phyloP scores from a whole-genome alignment of 371 early-diverging fungal species.

The Chytridiales sp. region DNA sequence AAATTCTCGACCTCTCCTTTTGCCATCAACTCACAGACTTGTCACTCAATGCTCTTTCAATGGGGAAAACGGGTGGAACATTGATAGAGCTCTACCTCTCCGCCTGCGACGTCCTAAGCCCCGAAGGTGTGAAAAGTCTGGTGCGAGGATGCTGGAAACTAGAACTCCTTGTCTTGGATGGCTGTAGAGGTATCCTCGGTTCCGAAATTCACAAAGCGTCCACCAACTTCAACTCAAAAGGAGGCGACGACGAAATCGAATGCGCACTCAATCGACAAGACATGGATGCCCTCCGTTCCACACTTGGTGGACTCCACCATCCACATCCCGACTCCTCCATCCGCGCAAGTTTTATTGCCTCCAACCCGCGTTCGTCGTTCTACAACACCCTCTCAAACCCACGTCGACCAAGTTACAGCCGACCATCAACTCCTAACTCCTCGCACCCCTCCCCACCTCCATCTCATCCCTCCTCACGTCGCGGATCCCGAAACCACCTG shows the following conservation, averaged over 20 bases:
- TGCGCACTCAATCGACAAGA: conserved; percentile 40
- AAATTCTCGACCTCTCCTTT: conserved; percentile 44
- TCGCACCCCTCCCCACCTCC: background rate
- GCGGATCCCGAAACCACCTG: background rate
- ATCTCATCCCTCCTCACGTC: background rate
- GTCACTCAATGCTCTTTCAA: conserved; percentile 36
- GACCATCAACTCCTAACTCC: conserved; percentile 18
- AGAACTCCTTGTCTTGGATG: conserved; percentile 46
- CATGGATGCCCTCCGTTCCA: no score
- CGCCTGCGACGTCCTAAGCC: no score
- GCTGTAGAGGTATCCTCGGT: conserved; percentile 41
- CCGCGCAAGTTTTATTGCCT: no score
- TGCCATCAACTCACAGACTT: conserved; percentile 49
- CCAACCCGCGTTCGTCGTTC: no score
- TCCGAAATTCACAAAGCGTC: no score
- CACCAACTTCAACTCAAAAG: conserved; percentile 34
- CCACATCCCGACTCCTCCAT: no score
- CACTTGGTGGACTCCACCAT: no score
- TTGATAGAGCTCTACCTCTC: no score
- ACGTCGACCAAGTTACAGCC: conserved; percentile 30
- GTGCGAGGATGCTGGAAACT: no score
- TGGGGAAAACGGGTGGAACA: conserved; percentile 21
- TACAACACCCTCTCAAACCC: no score
- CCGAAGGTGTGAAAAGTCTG: conserved; percentile 37
- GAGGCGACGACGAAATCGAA: conserved; percentile 39